phyloP scores from a whole-genome alignment of 2,329 filamentous ascomycete species.

The Pyricularia sp. region DNA sequence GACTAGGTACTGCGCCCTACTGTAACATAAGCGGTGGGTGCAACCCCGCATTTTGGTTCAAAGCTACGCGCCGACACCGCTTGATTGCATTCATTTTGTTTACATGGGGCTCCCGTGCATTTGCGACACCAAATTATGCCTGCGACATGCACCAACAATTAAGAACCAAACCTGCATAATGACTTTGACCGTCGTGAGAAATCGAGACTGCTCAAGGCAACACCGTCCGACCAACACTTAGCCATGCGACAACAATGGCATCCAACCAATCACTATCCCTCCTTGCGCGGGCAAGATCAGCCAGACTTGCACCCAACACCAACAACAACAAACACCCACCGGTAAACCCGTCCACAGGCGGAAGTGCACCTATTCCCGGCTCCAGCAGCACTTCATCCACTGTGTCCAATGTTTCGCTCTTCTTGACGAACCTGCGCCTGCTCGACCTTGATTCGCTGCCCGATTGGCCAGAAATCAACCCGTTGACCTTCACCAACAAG shows the following conservation, averaged over 20 bases:
- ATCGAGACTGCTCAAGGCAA: neutral
- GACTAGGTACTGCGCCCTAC: no score
- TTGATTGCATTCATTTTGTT: neutral
- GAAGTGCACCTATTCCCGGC: neutral
- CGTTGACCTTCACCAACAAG: slow-evolving; percentile 54
- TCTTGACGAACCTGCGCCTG: slow-evolving; percentile 72
- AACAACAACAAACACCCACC: neutral
- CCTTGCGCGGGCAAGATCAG: slow-evolving; percentile 14
- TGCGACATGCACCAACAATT: neutral
- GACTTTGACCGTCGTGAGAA: neutral
- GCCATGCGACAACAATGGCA: slow-evolving; percentile 9
- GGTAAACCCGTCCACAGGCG: neutral
- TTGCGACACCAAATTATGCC: neutral
- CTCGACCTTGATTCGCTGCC: slow-evolving; percentile 62
- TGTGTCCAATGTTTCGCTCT: slow-evolving; percentile 44
- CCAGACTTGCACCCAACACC: slow-evolving; percentile 8
- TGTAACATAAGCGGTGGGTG: neutral
- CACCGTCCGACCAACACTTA: neutral
- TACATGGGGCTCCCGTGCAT: neutral
- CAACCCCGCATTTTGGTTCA: neutral
- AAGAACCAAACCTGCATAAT: neutral
- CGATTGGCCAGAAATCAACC: slow-evolving; percentile 70
- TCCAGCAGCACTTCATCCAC: neutral
- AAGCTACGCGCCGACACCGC: neutral
- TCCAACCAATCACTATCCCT: slow-evolving; percentile 10